Conservation (phyloP, 352 stramenopile genomes). For the Phytophthora boehmeriae region DNA sequence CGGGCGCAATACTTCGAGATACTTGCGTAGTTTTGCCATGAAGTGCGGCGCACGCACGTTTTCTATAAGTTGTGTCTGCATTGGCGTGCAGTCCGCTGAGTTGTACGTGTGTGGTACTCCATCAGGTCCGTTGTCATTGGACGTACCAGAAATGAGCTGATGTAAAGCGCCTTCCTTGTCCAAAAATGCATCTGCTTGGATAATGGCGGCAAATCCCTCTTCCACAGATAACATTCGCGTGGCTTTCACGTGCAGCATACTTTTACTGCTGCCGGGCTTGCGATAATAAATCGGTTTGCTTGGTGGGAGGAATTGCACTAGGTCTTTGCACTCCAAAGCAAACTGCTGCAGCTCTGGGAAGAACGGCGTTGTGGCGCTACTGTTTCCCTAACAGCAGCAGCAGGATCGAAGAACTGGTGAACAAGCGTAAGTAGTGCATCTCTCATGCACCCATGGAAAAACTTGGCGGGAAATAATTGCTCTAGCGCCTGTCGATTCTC, state of each 20-base stretch:
- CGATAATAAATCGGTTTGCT: neutral
- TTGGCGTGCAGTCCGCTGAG: neutral
- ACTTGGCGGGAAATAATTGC: constrained; percentile 38
- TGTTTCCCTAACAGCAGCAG: constrained; percentile 3
- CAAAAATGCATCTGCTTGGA: constrained; percentile 41
- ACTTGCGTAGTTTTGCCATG: constrained; percentile 34
- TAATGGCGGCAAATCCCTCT: constrained; percentile 30
- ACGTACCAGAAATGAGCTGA: constrained; percentile 11
- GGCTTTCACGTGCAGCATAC: constrained; percentile 26
- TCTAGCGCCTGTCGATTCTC: constrained; percentile 33
- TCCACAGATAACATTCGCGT: constrained; percentile 29
- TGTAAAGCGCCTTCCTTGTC: constrained; percentile 19
- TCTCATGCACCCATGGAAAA: constrained; percentile 45
- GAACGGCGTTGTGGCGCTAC: constrained; percentile 13
- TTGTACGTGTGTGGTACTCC: neutral
- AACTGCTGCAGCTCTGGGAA: constrained; percentile 40
- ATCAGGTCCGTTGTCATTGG: neutral
- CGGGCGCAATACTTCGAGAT: constrained; percentile 36
- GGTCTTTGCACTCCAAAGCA: constrained; percentile 41
- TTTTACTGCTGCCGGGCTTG: neutral
- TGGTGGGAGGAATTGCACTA: constrained; percentile 30
- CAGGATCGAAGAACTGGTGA: constrained; percentile 26
- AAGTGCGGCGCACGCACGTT: constrained; percentile 33
- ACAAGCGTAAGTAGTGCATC: constrained; percentile 31
- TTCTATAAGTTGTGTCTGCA: constrained; percentile 32